Evolutionary conservation across 2,329 filamentous ascomycete species (phyloP).

Genomic region (Fusarium newnesense): DNA sequence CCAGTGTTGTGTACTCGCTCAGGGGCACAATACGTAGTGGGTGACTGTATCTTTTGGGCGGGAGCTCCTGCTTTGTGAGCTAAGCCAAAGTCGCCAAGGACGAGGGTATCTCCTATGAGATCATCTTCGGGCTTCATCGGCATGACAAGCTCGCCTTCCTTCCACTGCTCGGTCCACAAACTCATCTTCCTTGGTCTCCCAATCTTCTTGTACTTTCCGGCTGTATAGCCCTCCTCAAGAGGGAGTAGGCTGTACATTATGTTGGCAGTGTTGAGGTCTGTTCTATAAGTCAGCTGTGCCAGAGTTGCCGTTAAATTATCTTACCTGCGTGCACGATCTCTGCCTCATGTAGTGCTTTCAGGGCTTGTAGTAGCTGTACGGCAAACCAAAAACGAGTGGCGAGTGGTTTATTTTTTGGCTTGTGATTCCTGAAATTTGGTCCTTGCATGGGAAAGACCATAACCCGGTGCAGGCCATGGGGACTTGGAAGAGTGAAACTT

Average conservation of each 20-base stretch:
- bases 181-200: neutral
- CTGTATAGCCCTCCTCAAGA: rapidly evolving
- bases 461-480: rapidly evolving
- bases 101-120: rapidly evolving
- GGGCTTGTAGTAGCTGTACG: rapidly evolving
- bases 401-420: no score
- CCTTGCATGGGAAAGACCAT: neutral
- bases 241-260: neutral
- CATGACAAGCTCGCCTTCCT: rapidly evolving
- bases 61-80: rapidly evolving
- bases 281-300: rapidly evolving
- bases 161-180: neutral
- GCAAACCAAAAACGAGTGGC: no score
- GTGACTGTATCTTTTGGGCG: neutral
- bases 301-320: no score
- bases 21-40: neutral
- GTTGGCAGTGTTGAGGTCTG: neutral
- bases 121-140: neutral
- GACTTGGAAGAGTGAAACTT: rapidly evolving
- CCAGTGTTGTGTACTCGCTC: neutral
- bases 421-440: neutral
- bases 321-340: neutral
- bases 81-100: neutral
- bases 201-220: neutral
- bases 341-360: rapidly evolving